Percentiles rank a stretch among this genome's conserved stretches.
These are phyloP conservation scores for Thelephora terrestris DNA, from an alignment of 1,284 basidiomycete genomes.

Conservation along the genomic window DNA sequence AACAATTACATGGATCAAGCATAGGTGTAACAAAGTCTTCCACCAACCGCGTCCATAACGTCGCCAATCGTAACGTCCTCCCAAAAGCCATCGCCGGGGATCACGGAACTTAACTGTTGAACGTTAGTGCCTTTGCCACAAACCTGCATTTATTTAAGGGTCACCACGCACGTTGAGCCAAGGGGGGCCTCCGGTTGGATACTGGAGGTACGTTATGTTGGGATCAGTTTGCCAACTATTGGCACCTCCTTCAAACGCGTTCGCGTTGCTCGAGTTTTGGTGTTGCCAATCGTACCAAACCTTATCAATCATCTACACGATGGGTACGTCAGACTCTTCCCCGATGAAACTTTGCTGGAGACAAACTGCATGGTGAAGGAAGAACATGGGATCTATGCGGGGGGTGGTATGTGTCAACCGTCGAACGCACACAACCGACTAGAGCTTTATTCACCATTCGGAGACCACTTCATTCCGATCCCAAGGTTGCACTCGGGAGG, in stretches of 20 bases:
- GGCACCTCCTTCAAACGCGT: slow-evolving; percentile 24
- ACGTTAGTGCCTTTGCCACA: too few relatives aligned
- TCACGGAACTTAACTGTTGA: too few relatives aligned
- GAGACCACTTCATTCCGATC: not conserved
- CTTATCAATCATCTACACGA: slow-evolving; percentile 29
- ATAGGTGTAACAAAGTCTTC: too few relatives aligned
- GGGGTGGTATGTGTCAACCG: not conserved
- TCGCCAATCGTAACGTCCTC: too few relatives aligned
- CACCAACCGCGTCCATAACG: too few relatives aligned
- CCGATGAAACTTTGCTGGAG: not conserved
- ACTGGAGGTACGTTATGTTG: not conserved
- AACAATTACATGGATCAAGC: too few relatives aligned
- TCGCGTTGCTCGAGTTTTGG: slow-evolving; percentile 17
- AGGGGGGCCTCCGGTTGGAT: not conserved
- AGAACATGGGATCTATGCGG: slow-evolving; percentile 26
- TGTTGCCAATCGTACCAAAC: slow-evolving; percentile 31
- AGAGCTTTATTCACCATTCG: not conserved
- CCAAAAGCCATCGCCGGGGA: too few relatives aligned
- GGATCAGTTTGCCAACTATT: slow-evolving; percentile 5
- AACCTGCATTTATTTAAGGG: too few relatives aligned
- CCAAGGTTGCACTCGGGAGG: too few relatives aligned
- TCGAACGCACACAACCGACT: not conserved
- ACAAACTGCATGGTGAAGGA: slow-evolving; percentile 28
- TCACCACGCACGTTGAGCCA: not conserved
- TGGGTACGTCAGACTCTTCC: not conserved